These are phyloP conservation scores for Tetrahymena borealis DNA, from an alignment of 73 alveolate genomes.

Conservation along the genomic window DNA sequence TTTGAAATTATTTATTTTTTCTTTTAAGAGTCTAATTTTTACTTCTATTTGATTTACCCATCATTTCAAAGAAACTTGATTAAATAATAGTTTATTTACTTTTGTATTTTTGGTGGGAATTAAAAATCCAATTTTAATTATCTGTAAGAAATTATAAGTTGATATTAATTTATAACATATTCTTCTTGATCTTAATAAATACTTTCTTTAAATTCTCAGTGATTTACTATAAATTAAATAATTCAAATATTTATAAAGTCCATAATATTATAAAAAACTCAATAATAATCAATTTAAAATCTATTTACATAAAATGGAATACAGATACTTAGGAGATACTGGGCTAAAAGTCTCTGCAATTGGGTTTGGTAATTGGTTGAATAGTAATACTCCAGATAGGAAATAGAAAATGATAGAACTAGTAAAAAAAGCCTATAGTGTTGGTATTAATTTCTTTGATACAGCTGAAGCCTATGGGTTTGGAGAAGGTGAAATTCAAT, in stretches of 20 bases:
- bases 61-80: no score
- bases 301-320: slow-evolving; percentile 59
- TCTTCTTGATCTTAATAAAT: no score
- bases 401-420: slow-evolving; percentile 21
- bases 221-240: no score
- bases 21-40: no score
- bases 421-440: slow-evolving; percentile 51
- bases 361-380: slow-evolving; percentile 76
- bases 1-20: no score
- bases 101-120: no score
- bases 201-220: no score
- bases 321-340: slow-evolving; percentile 83
- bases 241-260: not conserved
- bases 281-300: not conserved
- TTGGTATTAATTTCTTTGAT: slow-evolving; percentile 90
- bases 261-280: not conserved
- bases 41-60: no score
- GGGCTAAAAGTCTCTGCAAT: slow-evolving; percentile 89
- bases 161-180: no score
- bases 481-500: slow-evolving; percentile 63
- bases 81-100: no score
- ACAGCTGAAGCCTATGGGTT: slow-evolving; percentile 88
- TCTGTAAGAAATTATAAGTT: no score
- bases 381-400: slow-evolving; percentile 21
- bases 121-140: no score